Evolutionary conservation across 768 basidiomycete species (phyloP).

Genomic region (Hortiboletus flavorubellus): DNA sequence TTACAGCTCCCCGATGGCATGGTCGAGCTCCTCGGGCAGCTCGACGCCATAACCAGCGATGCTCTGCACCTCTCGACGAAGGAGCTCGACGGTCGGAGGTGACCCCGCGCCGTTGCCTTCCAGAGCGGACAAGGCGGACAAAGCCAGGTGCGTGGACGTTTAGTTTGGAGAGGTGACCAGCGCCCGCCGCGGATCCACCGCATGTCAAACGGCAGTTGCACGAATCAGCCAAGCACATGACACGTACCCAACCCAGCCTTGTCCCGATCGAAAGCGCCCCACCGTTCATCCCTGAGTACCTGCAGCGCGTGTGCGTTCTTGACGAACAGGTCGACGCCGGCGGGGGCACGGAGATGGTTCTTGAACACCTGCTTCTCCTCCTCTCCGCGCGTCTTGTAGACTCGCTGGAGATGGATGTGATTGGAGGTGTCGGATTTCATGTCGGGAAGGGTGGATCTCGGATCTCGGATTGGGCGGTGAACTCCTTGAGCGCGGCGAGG

Average conservation of each 20-base stretch:
- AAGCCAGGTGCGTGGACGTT: conserved; percentile 64
- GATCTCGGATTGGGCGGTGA: conserved; percentile 50
- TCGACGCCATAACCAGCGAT: conserved; percentile 48
- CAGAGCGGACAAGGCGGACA: conserved; percentile 53
- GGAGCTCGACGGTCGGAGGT: conserved; percentile 45
- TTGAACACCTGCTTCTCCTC: conserved; percentile 61
- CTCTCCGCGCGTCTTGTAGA: conserved; percentile 81
- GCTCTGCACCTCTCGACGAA: conserved; percentile 48
- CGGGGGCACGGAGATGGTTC: conserved; percentile 41
- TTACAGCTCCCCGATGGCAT: conserved; percentile 77
- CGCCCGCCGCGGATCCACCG: conserved; percentile 34
- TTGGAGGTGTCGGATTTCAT: conserved; percentile 88
- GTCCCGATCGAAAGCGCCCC: conserved; percentile 55
- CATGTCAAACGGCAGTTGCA: not conserved
- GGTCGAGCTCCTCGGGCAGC: conserved; percentile 53
- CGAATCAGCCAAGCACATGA: not conserved
- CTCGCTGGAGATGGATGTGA: conserved; percentile 80
- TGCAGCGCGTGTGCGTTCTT: conserved; percentile 77
- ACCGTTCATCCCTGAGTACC: conserved; percentile 59
- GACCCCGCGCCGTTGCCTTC: conserved; percentile 28
- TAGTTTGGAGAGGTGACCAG: conserved; percentile 48
- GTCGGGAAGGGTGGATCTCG: conserved; percentile 87
- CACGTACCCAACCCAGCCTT: conserved; percentile 46
- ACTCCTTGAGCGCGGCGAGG: conserved; percentile 67
- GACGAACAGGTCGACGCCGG: conserved; percentile 65